Base-by-base conservation (phyloP, 1,139 yeast genomes). In the Lodderomyces theae region DNA sequence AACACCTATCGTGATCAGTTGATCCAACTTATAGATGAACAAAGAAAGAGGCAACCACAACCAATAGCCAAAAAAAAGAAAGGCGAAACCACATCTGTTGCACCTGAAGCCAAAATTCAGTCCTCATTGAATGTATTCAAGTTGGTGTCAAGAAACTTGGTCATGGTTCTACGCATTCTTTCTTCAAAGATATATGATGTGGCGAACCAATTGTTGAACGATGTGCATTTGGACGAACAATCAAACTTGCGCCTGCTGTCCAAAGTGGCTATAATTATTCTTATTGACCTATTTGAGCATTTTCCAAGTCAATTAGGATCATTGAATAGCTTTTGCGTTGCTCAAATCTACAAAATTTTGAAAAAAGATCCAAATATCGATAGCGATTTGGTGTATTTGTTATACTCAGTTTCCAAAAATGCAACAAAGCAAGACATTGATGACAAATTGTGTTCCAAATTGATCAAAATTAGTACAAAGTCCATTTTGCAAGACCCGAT, bases 371-470 rank as follows among this genome's bases (percentile, higher is more conserved):
- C 74, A 1, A 40, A 46, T 18, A 48, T 57, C n/a, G 60, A 53
- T 44, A 50, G 58, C 39, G 56, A 59, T 25, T 52, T 71, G 49
- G 54, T 68, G 4, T 68, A 55, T 45, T 55, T 72, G 34, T 55
- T 71, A 31, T 58, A 61, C 39, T 52, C 63, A 3, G 54, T 70
- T 17, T 56, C 69, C 10, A 66, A 64, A 40, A 64, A 64, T 44
- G 68, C 76, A 16, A 58, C 69, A 15, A 64, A 62, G 43, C 47
- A 59, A 10, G 77, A 71, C 45, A 52, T 71, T 10, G 75, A 72
- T 48, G 75, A 69, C 8, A 72, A 71, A 45, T 50, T 64, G 11
- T 70, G 62, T 42, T 58, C 62, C 2, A 72, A 70, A 43, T 53
- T 70, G 42, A 43, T 63, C 44, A 70, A 70, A 41, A 46, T 70